Base-by-base conservation (phyloP, 169 alveolate genomes). In the Plasmodium yoelii region DNA sequence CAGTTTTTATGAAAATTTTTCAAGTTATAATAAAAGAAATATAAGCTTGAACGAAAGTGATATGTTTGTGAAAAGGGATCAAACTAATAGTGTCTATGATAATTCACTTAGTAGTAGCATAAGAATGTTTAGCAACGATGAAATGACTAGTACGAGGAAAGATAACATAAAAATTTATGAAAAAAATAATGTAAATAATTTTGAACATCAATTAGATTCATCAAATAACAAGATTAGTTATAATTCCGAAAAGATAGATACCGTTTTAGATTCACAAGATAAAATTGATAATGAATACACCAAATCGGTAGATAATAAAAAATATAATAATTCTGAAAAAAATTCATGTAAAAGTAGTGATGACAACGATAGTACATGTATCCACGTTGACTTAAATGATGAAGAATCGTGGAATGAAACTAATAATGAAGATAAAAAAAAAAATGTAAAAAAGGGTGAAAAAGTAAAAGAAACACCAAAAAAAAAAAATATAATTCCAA, bases 341-440 rank as follows among this genome's bases (percentile, higher is more conserved):
- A 15, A 51, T 3, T 51, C 19, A 15, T 51, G 22, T 51, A 51
- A 64, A 63, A 75, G 47, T n/a, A 63, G 57, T 19, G 5, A 82
- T 61, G 68, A 64, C 49, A 67, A 67, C 55, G 90, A 82, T 57
- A 63, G 73, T 18, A 60, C 88, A 12, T 73, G 47, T 39, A 74
- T 74, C 10, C 39, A 56, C 26, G 75, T 82, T 59, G 90, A 82
- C 22, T 15, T 82, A 59, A 53, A 82, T 55, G 90, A 82, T 55
- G 90, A 82, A 19, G 90, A 82, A 19, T 68, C 80, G n/a, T 82
- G 90, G 90, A 82, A 82, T 10, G 90, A 82, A 12, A 55, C 24
- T 26, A 63, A 74, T 7, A 74, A 19, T 39, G 46, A 15, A 61
- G 47, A 22, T 39, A 39, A 10, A 13, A 74, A 44, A 60, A 74